Evolutionary conservation across 2,329 filamentous ascomycete genomes (phyloP), one percentile per base, ranked within the genome.

Genomic region (Stylonectria norvegica): DNA sequence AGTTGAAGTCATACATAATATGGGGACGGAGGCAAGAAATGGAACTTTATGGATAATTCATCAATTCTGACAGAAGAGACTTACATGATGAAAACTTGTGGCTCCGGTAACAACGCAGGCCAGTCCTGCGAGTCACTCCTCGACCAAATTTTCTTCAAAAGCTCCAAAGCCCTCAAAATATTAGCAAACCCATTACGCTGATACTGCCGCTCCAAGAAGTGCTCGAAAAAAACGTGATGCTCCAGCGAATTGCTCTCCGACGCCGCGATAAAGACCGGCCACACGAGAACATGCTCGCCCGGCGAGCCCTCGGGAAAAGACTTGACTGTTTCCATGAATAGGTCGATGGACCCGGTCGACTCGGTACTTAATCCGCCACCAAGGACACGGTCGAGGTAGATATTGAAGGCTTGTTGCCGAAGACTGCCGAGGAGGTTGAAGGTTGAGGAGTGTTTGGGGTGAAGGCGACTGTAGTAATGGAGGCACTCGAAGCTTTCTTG

Each of bases 331-430:
- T 45, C 41, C 11, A 47, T 52, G 28, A 55, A 58, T 3, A 36
- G 46, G 3, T 49, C 38, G 28, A 54, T 41, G 10, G 49, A 43
- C 9, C 40, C 4, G 91, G 66, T n/a, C 81, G 78, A 48, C 85
- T 86, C 59, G 91, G 86, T 56, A 90, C n/a, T 22, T 3, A 28
- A 36, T 3, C 28, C 25, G 6, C 27, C 25, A 5, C 29, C 34
- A 4, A 43, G 35, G 8, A 15, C 27, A 10, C 14, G 27, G 6
- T 23, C 4, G 20, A 16, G 19, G 20, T 36, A 25, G 16, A 16
- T 20, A 15, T 30, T 15, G n/a, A 45, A 50, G 0, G 47, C 47
- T n/a, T 48, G 47, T 5, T 50, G 34, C 22, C 44, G 32, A 5
- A 52, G 25, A 19, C 42, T 29, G 1, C 38, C 39, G 1, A 52